Base-by-base conservation (phyloP, 768 basidiomycete species). In the Rhodotorula diobovata region DNA sequence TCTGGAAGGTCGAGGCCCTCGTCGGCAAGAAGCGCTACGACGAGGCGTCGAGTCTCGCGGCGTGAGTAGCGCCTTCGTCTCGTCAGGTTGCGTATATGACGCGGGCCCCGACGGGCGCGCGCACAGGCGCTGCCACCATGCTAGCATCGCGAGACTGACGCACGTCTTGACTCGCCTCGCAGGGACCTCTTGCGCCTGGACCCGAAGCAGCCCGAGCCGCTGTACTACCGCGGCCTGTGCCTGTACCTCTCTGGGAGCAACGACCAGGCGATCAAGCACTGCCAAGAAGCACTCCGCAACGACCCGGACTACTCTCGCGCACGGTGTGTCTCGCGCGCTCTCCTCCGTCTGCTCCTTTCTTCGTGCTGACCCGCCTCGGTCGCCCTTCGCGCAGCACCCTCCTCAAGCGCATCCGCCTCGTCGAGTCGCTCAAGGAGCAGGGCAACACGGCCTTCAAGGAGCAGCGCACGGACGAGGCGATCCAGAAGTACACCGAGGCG, bases 391-490 rank as follows among this genome's bases (percentile, higher is more conserved):
- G 12, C 63, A 85, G 87, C 70, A 85, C 84, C 55, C 81, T 93
- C 63, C 85, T 91, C 54, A 89, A 87, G 79, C 86, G 90, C 12
- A 84, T 90, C n/a, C 89, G 88, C 75, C 89, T 90, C 45, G 86
- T 94, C 28, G 91, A 94, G 71, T 83, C 86, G 67, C 79, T 89
- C 54, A 93, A 93, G 77, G 91, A 93, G 72, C 91, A 91, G 72
- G 92, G 92, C 0, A 93, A 94, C 73, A 77, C 80, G 2, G 84
- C 86, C 2, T 94, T 93, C 81, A 91, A 92, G 80, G 66, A 77
- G 0, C 84, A 85, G 5, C 83, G 83, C 67, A 80, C 86, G 45
- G 76, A 83, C 39, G 88, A 89, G 32, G 92, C 92, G 0, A 79
- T 87, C 15, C 82, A 83, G 0, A 87, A 85, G 75, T 94, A 94